Conservation (phyloP, 1,284 basidiomycete genomes). For the Ganoderma lucidum region DNA sequence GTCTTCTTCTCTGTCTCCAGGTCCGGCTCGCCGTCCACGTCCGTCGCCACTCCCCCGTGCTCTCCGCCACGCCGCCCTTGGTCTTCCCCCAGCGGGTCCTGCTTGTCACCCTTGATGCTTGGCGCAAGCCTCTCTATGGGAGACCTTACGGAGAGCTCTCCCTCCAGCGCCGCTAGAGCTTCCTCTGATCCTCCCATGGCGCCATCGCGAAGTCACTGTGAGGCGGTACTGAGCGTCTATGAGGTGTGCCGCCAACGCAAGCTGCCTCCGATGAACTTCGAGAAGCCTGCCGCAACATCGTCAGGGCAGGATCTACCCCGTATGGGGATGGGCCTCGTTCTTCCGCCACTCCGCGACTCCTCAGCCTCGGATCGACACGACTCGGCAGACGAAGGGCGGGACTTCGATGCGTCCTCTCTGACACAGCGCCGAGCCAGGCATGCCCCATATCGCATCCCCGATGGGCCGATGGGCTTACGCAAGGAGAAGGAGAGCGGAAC, state of each 20-base stretch:
- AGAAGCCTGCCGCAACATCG: not conserved
- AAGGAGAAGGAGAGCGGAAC: not conserved
- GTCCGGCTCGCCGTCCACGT: not conserved
- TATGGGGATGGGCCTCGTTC: not conserved
- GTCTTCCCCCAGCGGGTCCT: not conserved
- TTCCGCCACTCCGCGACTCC: not conserved
- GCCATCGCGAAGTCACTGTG: not conserved
- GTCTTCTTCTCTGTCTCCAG: not conserved
- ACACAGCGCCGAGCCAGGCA: not conserved
- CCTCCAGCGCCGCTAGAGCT: not conserved
- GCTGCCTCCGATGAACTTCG: conserved; percentile 6
- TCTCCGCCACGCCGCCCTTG: conserved; percentile 4
- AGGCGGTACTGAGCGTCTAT: not conserved
- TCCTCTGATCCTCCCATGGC: not conserved
- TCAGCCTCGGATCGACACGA: not conserved
- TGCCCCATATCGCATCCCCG: not conserved
- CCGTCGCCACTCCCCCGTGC: not conserved
- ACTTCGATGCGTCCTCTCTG: not conserved
- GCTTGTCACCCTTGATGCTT: not conserved
- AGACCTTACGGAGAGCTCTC: not conserved
- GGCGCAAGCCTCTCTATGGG: no score
- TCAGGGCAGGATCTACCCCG: not conserved
- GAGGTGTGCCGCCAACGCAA: conserved; percentile 3
- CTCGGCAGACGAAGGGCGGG: not conserved
- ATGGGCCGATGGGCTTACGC: not conserved